Evolutionary conservation across 164 flowering plant genomes (phyloP).

Genomic region (Saururus chinensis): DNA sequence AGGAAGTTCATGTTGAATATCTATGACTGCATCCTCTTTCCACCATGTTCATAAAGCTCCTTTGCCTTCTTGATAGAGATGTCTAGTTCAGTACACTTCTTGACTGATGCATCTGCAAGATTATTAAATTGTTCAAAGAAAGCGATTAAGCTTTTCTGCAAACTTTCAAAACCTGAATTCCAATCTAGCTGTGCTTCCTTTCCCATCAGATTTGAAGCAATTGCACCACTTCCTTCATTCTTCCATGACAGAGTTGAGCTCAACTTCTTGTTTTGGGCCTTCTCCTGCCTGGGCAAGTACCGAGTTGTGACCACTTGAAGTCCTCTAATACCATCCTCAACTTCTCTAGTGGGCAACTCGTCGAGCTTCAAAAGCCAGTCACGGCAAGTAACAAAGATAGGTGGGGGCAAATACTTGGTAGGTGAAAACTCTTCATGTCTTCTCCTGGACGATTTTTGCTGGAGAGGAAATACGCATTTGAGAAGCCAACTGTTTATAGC

Average conservation of each 20-base stretch:
- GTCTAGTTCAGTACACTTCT: constrained; percentile 45
- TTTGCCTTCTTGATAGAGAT: constrained; percentile 36
- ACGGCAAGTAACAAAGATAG: constrained; percentile 61
- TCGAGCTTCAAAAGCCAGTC: constrained; percentile 57
- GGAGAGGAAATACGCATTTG: constrained; percentile 43
- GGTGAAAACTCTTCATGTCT: constrained; percentile 23
- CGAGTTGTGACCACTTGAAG: constrained; percentile 41
- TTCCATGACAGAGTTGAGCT: constrained; percentile 17
- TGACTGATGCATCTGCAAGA: constrained; percentile 50
- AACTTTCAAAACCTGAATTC: constrained; percentile 40
- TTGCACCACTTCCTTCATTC: constrained; percentile 14
- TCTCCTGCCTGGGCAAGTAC: constrained; percentile 68
- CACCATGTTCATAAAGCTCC: constrained; percentile 5
- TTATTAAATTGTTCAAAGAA: constrained; percentile 45
- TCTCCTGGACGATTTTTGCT: constrained; percentile 31
- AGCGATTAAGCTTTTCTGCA: constrained; percentile 37
- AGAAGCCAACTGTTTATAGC: constrained; percentile 67
- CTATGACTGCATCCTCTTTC: background rate
- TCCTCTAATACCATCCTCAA: constrained; percentile 47
- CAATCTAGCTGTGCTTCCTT: constrained; percentile 38
- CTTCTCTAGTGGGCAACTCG: constrained; percentile 30
- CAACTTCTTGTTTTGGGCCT: constrained; percentile 31
- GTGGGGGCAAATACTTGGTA: constrained; percentile 47
- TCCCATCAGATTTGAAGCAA: constrained; percentile 12
- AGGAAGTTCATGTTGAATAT: background rate